Percentiles rank a stretch among this genome's conserved stretches.
phyloP scores from a whole-genome alignment of 1,139 yeast genomes.

The Eremothecium sinecaudum region DNA sequence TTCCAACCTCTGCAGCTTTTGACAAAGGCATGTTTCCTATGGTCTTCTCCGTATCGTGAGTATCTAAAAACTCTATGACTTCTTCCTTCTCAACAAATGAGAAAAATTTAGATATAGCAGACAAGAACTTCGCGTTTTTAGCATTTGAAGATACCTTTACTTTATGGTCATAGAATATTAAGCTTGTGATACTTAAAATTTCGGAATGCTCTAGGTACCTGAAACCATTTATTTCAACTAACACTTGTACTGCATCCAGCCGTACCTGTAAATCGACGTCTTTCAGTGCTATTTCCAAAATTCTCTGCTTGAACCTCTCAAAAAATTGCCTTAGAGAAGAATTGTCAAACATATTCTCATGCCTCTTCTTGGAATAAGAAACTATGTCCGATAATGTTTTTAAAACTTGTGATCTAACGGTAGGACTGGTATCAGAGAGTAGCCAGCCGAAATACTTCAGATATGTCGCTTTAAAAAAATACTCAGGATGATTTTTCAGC shows the following conservation, averaged over 20 bases:
- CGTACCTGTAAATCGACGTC: conserved; percentile 50
- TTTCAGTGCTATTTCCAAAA: conserved; percentile 50
- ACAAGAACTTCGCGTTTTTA: conserved; percentile 29
- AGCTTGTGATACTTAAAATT: conserved; percentile 34
- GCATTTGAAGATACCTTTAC: conserved; percentile 26
- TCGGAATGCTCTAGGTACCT: conserved; percentile 60
- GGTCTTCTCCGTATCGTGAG: conserved; percentile 28
- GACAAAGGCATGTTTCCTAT: conserved; percentile 24
- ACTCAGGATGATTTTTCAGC: conserved; percentile 62
- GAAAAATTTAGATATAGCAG: conserved; percentile 40
- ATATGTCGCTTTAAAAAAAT: conserved; percentile 58
- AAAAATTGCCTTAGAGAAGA: conserved; percentile 60
- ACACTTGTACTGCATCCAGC: conserved; percentile 41
- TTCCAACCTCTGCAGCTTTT: conserved; percentile 32
- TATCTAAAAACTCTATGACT: conserved; percentile 32
- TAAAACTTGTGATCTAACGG: conserved; percentile 58
- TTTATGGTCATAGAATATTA: conserved; percentile 39
- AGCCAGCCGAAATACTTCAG: conserved; percentile 79
- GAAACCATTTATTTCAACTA: conserved; percentile 46
- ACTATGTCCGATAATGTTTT: conserved; percentile 40
- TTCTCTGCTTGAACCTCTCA: conserved; percentile 55
- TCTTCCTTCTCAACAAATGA: conserved; percentile 33
- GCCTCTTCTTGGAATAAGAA: conserved; percentile 38
- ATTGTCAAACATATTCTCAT: conserved; percentile 29
- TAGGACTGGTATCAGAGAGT: conserved; percentile 55